Conservation (phyloP, 176 grass and related monocot genomes). For the Oropetium thomaeum region DNA sequence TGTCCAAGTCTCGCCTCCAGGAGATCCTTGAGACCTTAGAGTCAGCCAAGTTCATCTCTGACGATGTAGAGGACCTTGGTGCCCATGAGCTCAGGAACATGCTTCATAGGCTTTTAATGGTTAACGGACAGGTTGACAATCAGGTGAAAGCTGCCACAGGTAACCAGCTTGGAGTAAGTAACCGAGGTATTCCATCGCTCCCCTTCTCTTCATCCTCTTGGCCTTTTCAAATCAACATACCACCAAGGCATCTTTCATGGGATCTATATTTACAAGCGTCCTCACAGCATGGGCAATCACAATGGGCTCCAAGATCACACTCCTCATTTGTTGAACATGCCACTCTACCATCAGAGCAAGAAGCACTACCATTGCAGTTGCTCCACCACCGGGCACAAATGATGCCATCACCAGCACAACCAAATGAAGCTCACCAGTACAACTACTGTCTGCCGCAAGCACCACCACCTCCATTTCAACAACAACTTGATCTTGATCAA, state of each 20-base stretch:
- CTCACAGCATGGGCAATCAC: neutral
- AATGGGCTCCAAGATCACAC: neutral
- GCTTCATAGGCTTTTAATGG: neutral
- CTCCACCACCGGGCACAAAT: neutral
- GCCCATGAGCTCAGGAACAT: neutral
- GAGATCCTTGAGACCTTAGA: neutral
- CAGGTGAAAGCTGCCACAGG: neutral
- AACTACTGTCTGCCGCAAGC: neutral
- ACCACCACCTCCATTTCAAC: neutral
- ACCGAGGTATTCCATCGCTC: neutral
- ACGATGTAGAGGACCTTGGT: neutral
- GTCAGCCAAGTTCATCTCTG: neutral
- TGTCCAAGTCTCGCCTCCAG: neutral
- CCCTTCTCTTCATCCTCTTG: neutral
- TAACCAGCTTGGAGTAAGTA: neutral
- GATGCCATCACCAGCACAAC: neutral
- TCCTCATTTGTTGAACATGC: neutral
- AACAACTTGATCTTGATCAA: neutral
- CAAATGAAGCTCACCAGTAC: neutral
- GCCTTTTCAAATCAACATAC: neutral
- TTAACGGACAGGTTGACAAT: neutral
- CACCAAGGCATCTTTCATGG: conserved; percentile 2
- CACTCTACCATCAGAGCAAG: neutral
- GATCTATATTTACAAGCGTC: neutral
- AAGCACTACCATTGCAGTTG: neutral